Evolutionary conservation across 257 asterid genomes (phyloP), one percentile per base, ranked within the genome.

Genomic region (Solanum bulbocastanum): DNA sequence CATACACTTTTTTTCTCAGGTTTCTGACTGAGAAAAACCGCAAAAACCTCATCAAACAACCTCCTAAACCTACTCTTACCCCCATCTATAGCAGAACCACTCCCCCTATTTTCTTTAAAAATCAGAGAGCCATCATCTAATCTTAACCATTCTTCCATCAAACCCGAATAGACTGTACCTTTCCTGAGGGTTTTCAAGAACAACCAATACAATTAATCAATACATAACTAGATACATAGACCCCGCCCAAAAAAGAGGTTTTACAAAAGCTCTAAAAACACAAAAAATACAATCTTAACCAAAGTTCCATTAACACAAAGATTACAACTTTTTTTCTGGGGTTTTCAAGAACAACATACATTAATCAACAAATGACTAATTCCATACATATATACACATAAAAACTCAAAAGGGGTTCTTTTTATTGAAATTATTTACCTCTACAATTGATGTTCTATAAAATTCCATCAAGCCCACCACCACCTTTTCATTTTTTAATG

Each of bases 1-100:
- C 92, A 91, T 44, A 87, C 44, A 69, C 90, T 52, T 75, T 88
- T 91, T 10, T 86, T 58, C 35, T 79, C 89, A 87, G 87, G 90
- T 74, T 88, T 88, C n/a, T 92, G 93, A 81, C 91, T 89, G 52
- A 93, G 58, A 89, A 92, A 94, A 68, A 78, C 86, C 40, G 37
- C 88, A 75, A 96, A 92, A 32, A 94, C 88, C 56, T 91, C 91
- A 88, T 94, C 94, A 89, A 96, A 96, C 92, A 92, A 82, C 58
- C 89, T 46, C 94, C 93, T 91, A 15, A 94, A 73, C 88, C 93
- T 91, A 89, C 91, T 92, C 90, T 92, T 93, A 86, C 90, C 44
- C 4, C 91, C 92, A 90, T 90, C 95, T 56, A 92, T 92, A 78
- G 90, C 65, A 40, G 88, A 73, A 87, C 88, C 91, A 73, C 85